Base-by-base conservation (phyloP, 1,284 basidiomycete species). In the Sanghuangporus weigelae region DNA sequence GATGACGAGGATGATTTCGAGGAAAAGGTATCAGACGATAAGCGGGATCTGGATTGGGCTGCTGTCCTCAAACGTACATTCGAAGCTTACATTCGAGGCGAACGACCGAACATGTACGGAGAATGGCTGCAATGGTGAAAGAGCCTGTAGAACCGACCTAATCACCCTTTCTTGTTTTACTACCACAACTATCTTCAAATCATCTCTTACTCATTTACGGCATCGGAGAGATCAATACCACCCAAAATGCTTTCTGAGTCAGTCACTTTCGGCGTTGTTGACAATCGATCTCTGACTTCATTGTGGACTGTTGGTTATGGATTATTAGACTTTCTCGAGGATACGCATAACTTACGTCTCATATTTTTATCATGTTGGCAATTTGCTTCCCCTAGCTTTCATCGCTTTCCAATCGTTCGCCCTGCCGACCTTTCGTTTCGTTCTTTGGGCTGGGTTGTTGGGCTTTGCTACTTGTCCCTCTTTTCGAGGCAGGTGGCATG, bases 51-150 rank as follows among this genome's bases (percentile, higher is more conserved):
- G 67, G 86, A 90, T 71, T 97, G 95, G 95, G 83, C 90, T 26
- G 90, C 93, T 7, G 92, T 96, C 39, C 74, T 96, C 66, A 97
- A 97, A 78, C 81, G 95, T 70, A 95, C 92, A 51, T 96, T 96
- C 71, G 95, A 97, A 77, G 83, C 86, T 36, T 96, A 92, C 74
- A 72, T 96, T 63, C 84, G 95, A 51, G 92, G 89, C 19, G 95
- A 96, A 76, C 77, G 82, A 67, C 93, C 94, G 14, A 96, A 95
- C 74, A 91, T 95, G 89, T 96, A 95, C 70, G 93, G 93, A 60
- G 93, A 95, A 75, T 93, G 89, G 83, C 74, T 91, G 64, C 75
- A 78, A 67, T 90, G 87, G 87, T 90, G 73, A 78, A 31, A 31
- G 26, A 31, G 26, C 3, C 26, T 31, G 26, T 31, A 31, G 3